Percentiles rank a stretch among this genome's conserved stretches.
These are phyloP conservation scores for Umbelopsis sp. DNA, from an alignment of 371 early-diverging fungal genomes.

Conservation along the genomic window DNA sequence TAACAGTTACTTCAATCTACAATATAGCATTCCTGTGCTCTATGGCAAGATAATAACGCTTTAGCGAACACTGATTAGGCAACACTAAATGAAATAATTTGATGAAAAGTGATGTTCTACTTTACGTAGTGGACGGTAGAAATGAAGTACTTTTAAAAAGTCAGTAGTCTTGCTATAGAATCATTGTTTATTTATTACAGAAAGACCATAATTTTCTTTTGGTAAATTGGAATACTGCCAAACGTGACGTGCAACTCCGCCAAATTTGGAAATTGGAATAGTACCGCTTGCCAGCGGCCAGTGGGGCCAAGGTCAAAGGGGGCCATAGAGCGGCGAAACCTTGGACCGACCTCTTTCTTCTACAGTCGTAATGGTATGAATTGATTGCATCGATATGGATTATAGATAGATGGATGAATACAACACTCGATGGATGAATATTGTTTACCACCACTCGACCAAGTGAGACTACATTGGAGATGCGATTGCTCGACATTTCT, in stretches of 20 bases:
- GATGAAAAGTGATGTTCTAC: no score
- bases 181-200: no score
- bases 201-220: no score
- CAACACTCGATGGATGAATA: background rate
- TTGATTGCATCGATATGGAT: background rate
- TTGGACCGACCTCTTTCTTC: constrained; percentile 13
- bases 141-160: background rate
- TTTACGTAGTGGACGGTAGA: background rate
- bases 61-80: no score
- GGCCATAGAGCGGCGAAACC: background rate
- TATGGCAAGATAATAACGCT: no score
- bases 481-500: background rate
- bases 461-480: background rate
- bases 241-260: background rate
- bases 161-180: no score
- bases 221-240: background rate
- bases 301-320: background rate
- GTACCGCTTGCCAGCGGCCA: background rate
- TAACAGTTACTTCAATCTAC: no score
- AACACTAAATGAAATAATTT: no score
- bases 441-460: background rate
- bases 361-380: constrained; percentile 13
- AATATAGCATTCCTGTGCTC: no score
- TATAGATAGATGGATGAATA: background rate
- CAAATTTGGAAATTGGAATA: background rate